A percentile compares a stretch with the other conserved stretches of the same genome.
Evolutionary conservation across 257 asterid species (phyloP).

Genomic region (Scutellaria barbata): DNA sequence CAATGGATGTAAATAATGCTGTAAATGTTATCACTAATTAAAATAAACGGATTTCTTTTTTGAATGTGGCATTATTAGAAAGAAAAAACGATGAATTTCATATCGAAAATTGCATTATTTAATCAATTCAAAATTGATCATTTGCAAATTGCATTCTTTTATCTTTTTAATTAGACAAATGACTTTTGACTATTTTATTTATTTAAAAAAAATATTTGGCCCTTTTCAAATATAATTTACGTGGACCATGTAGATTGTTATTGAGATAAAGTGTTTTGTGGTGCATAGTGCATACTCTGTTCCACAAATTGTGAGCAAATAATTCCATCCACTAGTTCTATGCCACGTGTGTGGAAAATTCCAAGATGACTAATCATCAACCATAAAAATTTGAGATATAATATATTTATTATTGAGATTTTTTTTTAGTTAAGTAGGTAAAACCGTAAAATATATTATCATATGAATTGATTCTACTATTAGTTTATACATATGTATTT

Average conservation of each 20-base stretch:
- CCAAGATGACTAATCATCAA: constrained; percentile 12
- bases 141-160: too few species aligned
- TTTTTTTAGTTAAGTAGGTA: not conserved
- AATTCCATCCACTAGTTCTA: constrained; percentile 37
- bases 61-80: not conserved
- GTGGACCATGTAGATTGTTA: constrained; percentile 28
- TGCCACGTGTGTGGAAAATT: constrained; percentile 39
- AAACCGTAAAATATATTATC: too few species aligned
- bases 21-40: constrained; percentile 1
- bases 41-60: not conserved
- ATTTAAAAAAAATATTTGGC: too few species aligned
- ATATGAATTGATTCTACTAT: too few species aligned
- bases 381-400: not conserved
- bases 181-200: too few species aligned
- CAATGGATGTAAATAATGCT: not conserved
- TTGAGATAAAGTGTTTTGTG: constrained; percentile 42
- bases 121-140: not conserved
- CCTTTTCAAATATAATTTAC: constrained; percentile 12
- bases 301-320: constrained; percentile 27
- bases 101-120: not conserved
- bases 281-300: constrained; percentile 22
- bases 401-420: not conserved
- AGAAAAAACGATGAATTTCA: not conserved
- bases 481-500: not conserved
- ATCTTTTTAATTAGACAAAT: too few species aligned